phyloP scores from a whole-genome alignment of 2,329 filamentous ascomycete genomes.

The Sclerotinia minor region DNA sequence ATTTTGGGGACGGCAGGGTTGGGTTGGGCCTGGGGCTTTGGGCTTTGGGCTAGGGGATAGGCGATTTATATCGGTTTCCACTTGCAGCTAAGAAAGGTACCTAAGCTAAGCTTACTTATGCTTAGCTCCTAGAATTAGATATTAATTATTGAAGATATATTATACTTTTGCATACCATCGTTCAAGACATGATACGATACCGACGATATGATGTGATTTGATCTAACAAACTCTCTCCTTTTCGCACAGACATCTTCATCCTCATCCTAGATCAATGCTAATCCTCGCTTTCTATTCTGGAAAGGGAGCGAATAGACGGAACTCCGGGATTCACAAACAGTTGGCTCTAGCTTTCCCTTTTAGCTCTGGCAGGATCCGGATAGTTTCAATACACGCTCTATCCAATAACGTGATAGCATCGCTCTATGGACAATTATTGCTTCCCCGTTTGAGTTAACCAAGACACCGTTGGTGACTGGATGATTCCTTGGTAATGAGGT shows the following conservation, averaged over 20 bases:
- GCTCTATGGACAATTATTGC: background rate
- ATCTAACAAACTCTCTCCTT: background rate
- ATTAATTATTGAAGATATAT: background rate
- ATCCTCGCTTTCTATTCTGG: background rate
- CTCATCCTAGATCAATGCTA: background rate
- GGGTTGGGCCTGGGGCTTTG: background rate
- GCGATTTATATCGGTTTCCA: background rate
- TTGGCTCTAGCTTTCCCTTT: background rate
- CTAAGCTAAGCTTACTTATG: background rate
- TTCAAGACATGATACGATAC: background rate
- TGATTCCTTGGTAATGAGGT: too few species aligned
- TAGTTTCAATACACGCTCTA: background rate
- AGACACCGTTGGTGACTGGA: too few species aligned
- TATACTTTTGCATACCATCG: background rate
- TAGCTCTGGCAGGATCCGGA: background rate
- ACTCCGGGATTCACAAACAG: background rate
- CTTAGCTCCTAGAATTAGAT: background rate
- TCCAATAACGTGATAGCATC: background rate
- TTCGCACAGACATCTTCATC: slow-evolving; percentile 1
- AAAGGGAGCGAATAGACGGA: slow-evolving; percentile 3
- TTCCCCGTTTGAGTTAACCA: too few species aligned
- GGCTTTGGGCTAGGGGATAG: background rate
- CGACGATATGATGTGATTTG: background rate
- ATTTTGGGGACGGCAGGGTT: slow-evolving; percentile 3
- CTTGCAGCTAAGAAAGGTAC: too few species aligned